Base-by-base conservation (phyloP, 1,284 basidiomycete genomes). In the Tylopilus orsonianus region DNA sequence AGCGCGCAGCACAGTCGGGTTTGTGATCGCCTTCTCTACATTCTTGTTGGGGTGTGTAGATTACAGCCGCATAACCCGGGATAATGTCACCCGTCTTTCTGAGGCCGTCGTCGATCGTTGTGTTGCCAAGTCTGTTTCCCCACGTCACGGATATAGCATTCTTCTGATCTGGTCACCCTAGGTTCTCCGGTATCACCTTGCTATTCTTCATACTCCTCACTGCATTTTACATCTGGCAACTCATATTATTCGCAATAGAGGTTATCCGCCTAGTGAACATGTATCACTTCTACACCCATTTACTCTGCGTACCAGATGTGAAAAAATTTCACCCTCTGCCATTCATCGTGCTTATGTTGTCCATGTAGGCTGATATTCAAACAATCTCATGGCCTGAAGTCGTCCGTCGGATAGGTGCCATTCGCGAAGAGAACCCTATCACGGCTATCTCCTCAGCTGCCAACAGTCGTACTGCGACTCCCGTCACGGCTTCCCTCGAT, bases 331-430 rank as follows among this genome's bases (percentile, higher is more conserved):
- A n/a, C 12, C 46, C 38, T 41, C 41, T 46, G 26, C 27, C 14
- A 26, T 41, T 3, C 8, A 32, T 27, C 23, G 18, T 30, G 34
- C 53, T 65, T 9, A 67, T 50, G 44, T 46, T 43, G 8, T 34
- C 19, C 24, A 27, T 41, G 14, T 46, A 97, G 93, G 88, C 84
- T 50, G 96, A 99, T 67, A 94, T 99, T 39, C 93, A 94, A 71
- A 97, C 96, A 0, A 93, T 99, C 36, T 88, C 95, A 0, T 99
- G 96, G 96, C 85, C 92, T 5, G 90, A 94, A 65, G 82, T 99
- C 43, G 96, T 99, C 41, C 81, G 89, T 16, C 83, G 94, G 29
- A 90, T 99, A 55, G 85, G 83, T 34, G 75, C 85, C 9, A 93
- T 96, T 51, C 82, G 92, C n/a, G 87, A 95, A 65, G 85, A 92